Percentiles rank a stretch among this genome's conserved stretches.
Evolutionary conservation across 371 early-diverging fungal species (phyloP).

Genomic region (Paraphysoderma sedebokerense): DNA sequence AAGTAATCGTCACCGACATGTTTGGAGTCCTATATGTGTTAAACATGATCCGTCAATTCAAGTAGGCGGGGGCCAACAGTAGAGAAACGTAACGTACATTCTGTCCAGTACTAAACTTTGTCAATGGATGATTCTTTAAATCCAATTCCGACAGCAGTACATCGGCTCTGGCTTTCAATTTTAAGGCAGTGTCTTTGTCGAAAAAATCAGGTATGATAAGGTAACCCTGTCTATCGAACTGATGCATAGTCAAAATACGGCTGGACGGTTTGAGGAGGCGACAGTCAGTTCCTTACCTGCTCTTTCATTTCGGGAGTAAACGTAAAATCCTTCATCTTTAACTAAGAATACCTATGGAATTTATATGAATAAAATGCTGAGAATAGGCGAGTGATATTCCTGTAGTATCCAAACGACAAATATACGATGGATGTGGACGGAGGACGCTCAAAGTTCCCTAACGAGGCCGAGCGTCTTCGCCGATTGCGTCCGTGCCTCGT

Average conservation of each 20-base stretch:
- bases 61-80: neutral
- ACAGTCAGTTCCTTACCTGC: neutral
- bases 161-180: slow-evolving; percentile 31
- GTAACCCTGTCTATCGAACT: slow-evolving; percentile 35
- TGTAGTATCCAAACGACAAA: no score
- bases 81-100: neutral
- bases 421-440: no score
- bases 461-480: no score
- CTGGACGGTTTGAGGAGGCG: neutral
- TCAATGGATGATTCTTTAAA: slow-evolving; percentile 56
- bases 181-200: slow-evolving; percentile 20
- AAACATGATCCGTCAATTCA: no score
- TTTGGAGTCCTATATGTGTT: no score
- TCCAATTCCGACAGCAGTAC: slow-evolving; percentile 44
- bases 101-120: slow-evolving; percentile 54
- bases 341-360: no score
- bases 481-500: no score
- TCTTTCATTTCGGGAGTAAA: neutral
- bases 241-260: neutral
- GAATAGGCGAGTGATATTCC: no score
- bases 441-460: no score
- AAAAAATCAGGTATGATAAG: slow-evolving; percentile 55
- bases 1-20: slow-evolving; percentile 83
- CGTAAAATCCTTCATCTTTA: neutral
- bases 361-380: no score